A percentile compares a stretch with the other conserved stretches of the same genome.
These are phyloP conservation scores for Septoria petroselini DNA, from an alignment of 2,329 filamentous ascomycete genomes.

Conservation along the genomic window DNA sequence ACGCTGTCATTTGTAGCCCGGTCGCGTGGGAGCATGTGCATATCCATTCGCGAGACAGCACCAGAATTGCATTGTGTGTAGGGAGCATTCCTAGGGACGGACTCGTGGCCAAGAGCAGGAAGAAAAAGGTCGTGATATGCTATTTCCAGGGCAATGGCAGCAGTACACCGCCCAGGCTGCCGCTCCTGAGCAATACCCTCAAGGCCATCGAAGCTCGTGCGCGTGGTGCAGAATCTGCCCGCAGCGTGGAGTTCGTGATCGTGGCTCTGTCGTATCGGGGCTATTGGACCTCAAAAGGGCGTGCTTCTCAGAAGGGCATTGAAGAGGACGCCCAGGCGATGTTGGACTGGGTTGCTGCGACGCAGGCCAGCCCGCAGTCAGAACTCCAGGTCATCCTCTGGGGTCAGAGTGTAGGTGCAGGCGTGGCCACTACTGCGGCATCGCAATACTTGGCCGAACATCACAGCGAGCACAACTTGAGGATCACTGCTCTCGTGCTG, in stretches of 20 bases:
- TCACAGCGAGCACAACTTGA: slow-evolving; percentile 22
- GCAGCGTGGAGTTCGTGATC: slow-evolving; percentile 39
- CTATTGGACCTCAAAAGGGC: slow-evolving; percentile 73
- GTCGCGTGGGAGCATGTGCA: slow-evolving; percentile 66
- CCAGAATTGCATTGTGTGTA: slow-evolving; percentile 60
- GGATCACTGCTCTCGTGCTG: slow-evolving; percentile 56
- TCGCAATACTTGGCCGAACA: slow-evolving; percentile 43
- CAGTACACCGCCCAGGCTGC: slow-evolving; percentile 48
- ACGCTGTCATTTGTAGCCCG: slow-evolving; percentile 56
- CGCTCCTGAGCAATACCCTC: slow-evolving; percentile 47
- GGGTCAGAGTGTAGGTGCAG: slow-evolving; percentile 75
- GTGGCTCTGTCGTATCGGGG: slow-evolving; percentile 61
- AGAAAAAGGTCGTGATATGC: slow-evolving; percentile 41
- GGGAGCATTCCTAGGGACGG: slow-evolving; percentile 32
- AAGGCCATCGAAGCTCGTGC: slow-evolving; percentile 39
- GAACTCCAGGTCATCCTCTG: slow-evolving; percentile 59
- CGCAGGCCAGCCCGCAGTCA: slow-evolving; percentile 32
- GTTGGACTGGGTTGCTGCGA: slow-evolving; percentile 57
- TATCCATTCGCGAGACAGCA: slow-evolving; percentile 62
- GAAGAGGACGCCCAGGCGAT: slow-evolving; percentile 65
- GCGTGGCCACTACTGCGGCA: slow-evolving; percentile 64
- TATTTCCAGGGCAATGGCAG: slow-evolving; percentile 52
- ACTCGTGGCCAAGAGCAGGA: neutral
- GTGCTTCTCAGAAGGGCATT: slow-evolving; percentile 68
- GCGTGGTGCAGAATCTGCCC: neutral